Percentiles rank a stretch among this genome's conserved stretches.
These are phyloP conservation scores for Tubosaeta sp. DNA, from an alignment of 768 basidiomycete species.

Conservation along the genomic window DNA sequence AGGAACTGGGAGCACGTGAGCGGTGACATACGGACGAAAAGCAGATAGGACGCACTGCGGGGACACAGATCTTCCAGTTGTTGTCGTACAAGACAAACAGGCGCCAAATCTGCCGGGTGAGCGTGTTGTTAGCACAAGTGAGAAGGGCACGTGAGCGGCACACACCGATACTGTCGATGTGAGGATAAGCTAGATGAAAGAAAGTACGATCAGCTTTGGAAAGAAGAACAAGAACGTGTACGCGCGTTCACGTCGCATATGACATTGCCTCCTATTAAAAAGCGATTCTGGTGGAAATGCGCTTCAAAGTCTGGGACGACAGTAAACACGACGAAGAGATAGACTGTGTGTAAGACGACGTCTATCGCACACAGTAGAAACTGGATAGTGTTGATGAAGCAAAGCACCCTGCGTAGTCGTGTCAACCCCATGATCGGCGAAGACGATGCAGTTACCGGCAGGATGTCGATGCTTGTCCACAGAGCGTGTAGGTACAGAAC, in stretches of 20 bases:
- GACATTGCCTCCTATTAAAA: background rate
- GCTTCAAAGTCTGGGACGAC: background rate
- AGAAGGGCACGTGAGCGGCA: background rate
- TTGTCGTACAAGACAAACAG: slow-evolving; percentile 18
- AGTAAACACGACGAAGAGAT: slow-evolving; percentile 3
- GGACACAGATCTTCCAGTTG: slow-evolving; percentile 8
- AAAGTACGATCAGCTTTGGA: background rate
- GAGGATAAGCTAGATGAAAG: slow-evolving; percentile 8
- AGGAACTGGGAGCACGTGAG: slow-evolving; percentile 5
- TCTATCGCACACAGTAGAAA: slow-evolving; percentile 16
- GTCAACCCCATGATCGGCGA: background rate
- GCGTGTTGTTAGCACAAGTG: background rate
- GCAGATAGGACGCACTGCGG: slow-evolving; percentile 11
- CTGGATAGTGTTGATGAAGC: slow-evolving; percentile 10
- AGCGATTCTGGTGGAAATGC: background rate
- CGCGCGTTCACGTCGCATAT: slow-evolving; percentile 14
- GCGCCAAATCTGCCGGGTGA: slow-evolving; percentile 17
- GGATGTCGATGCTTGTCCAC: slow-evolving; percentile 6
- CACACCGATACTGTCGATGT: slow-evolving; percentile 18
- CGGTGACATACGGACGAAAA: background rate
- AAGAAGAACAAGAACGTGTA: background rate
- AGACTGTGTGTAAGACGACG: background rate
- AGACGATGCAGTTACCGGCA: slow-evolving; percentile 3
- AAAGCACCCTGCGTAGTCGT: slow-evolving; percentile 3
- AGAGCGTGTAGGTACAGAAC: slow-evolving; percentile 14